Percentiles rank a stretch among this genome's conserved stretches.
Evolutionary conservation across 2,329 filamentous ascomycete species (phyloP).

Genomic region (Fusarium azukiicola): DNA sequence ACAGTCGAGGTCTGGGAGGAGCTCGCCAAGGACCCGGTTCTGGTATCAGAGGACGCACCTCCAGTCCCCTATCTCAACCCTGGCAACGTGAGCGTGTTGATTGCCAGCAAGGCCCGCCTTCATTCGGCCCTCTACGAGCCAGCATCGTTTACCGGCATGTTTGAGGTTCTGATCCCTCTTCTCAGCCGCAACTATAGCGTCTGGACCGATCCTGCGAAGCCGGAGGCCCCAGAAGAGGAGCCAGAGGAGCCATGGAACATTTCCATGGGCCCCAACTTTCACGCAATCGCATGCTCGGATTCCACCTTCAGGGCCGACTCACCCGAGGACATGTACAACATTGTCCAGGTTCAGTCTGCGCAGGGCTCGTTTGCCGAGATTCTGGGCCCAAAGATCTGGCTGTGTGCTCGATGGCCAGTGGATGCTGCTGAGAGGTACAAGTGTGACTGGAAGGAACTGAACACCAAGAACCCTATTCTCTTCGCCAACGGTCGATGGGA

Average conservation of each 20-base stretch:
- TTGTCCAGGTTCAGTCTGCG: constrained; percentile 11
- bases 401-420: constrained; percentile 19
- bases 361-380: constrained; percentile 21
- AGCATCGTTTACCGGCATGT: constrained; percentile 9
- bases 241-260: constrained; percentile 15
- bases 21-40: constrained; percentile 18
- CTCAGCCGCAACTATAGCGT: background rate
- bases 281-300: constrained; percentile 36
- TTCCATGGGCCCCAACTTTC: background rate
- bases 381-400: background rate
- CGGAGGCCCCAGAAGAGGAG: background rate
- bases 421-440: constrained; percentile 17
- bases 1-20: constrained; percentile 15
- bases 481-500: constrained; percentile 23
- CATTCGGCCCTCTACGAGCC: background rate
- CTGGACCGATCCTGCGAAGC: constrained; percentile 8
- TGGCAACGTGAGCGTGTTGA: background rate
- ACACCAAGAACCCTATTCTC: constrained; percentile 11
- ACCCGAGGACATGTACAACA: constrained; percentile 34
- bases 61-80: background rate
- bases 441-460: background rate
- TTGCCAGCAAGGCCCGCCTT: constrained; percentile 2
- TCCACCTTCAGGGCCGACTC: constrained; percentile 20
- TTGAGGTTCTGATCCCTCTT: background rate
- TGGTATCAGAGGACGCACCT: background rate